Base-by-base conservation (phyloP, 345 rosid species). In the Limnanthes douglasii region DNA sequence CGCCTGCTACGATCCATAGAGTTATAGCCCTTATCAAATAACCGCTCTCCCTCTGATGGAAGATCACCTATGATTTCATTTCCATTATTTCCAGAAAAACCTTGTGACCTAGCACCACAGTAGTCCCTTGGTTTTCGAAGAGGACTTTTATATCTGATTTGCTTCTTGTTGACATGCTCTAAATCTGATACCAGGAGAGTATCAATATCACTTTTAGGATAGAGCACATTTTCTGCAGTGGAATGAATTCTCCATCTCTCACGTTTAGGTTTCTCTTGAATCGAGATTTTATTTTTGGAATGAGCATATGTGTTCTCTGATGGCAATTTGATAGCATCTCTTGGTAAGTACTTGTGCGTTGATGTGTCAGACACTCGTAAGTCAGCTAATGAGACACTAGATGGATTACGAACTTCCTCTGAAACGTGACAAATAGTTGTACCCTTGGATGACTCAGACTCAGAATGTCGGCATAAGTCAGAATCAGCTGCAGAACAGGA, bases 401-500 rank as follows among this genome's bases (percentile, higher is more conserved):
- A 41, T 18, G 38, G 56, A 58, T 37, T 31, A 42, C 2, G 46
- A 37, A 49, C 54, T 39, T 37, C 57, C 29, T 39, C 20, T 14
- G 37, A 49, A n/a, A n/a, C n/a, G 39, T 30, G 57, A 56, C 31
- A 48, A 42, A 27, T 21, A 48, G 51, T 24, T 21, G 60, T 50
- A 13, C 38, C 65, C 41, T 43, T 41, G 7, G 61, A 66, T 46
- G 54, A 51, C 10, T 69, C 67, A 39, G 62, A 45, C 33, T 61
- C 68, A 26, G 57, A 34, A 34, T 46, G n/a, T 26, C 11, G n/a
- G 11, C n/a, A 13, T 26, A 14, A 56, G 32, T 69, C 63, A 31
- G 41, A 47, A 28, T 54, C 62, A 22, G 61, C 63, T 45, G 15
- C 71, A 54, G 69, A 66, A 38, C 22, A 58, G 6, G 84, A 72